phyloP scores from a whole-genome alignment of 257 asterid genomes.

The Solanum virginianum region DNA sequence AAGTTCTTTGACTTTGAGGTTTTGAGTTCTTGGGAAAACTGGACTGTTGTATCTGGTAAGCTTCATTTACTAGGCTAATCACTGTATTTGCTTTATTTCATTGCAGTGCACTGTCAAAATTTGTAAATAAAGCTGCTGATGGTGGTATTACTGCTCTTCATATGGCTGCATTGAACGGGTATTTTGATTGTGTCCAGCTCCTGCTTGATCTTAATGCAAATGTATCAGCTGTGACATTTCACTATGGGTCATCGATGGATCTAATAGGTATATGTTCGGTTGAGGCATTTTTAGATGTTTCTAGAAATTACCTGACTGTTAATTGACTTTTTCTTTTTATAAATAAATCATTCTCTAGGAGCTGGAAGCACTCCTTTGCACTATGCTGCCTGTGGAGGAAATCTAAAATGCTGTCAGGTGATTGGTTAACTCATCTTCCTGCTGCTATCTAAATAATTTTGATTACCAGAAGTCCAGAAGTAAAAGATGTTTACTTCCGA shows the following conservation, averaged over 20 bases:
- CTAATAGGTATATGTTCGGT: slow-evolving; percentile 48
- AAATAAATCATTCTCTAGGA: slow-evolving; percentile 28
- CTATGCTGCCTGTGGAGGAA: slow-evolving; percentile 99
- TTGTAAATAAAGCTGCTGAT: slow-evolving; percentile 93
- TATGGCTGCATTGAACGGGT: slow-evolving; percentile 96
- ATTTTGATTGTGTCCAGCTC: slow-evolving; percentile 92
- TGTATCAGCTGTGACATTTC: slow-evolving; percentile 75
- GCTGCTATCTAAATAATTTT: neutral
- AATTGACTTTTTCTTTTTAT: neutral
- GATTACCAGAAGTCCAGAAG: neutral
- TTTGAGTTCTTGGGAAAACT: neutral
- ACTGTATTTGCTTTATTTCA: slow-evolving; percentile 1
- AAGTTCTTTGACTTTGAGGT: neutral
- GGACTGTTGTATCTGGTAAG: neutral
- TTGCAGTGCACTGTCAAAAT: slow-evolving; percentile 67
- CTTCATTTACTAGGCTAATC: neutral
- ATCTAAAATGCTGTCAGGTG: slow-evolving; percentile 95
- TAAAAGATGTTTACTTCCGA: neutral
- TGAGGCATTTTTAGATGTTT: neutral
- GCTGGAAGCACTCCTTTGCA: slow-evolving; percentile 98
- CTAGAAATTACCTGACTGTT: neutral
- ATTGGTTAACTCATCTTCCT: neutral
- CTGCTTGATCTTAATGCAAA: slow-evolving; percentile 85
- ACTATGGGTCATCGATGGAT: slow-evolving; percentile 94
- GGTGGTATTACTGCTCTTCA: slow-evolving; percentile 99